These are phyloP conservation scores for Paramecium sexaurelia DNA, from an alignment of 73 alveolate species.

Conservation along the genomic window DNA sequence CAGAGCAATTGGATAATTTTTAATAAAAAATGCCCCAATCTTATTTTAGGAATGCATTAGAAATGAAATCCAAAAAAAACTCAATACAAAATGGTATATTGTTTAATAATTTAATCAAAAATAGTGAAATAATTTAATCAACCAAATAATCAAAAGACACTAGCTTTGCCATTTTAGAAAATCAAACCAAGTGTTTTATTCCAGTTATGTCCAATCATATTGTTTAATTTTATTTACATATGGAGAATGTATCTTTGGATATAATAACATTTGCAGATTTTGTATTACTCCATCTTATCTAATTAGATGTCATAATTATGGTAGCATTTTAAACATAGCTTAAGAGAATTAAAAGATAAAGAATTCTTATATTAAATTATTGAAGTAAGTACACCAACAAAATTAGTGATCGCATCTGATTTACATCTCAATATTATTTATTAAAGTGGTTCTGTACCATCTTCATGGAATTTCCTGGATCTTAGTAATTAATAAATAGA, in stretches of 20 bases:
- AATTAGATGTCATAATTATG: conserved; percentile 19
- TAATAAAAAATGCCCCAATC: conserved; percentile 34
- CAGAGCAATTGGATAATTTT: neutral
- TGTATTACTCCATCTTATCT: neutral
- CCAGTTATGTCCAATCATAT: neutral
- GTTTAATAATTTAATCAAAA: neutral
- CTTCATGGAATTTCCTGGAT: conserved; percentile 22
- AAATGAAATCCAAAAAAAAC: neutral
- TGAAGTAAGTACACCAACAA: conserved; percentile 49
- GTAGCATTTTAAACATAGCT: neutral
- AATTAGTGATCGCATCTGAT: conserved; percentile 2
- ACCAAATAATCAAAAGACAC: neutral
- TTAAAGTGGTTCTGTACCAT: conserved; percentile 43
- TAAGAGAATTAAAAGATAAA: conserved; percentile 47
- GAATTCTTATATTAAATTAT: conserved; percentile 36
- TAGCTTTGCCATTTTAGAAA: conserved; percentile 13
- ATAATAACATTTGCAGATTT: conserved; percentile 41
- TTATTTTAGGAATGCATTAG: neutral
- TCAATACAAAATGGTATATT: neutral
- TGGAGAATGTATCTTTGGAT: conserved; percentile 24
- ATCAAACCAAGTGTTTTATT: neutral
- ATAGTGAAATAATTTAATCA: conserved; percentile 5
- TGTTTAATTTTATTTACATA: neutral
- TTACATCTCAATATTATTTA: neutral
- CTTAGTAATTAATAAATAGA: conserved; percentile 3